Evolutionary conservation across 129 eudicot species (phyloP), one percentile per base, ranked within the genome.

Genomic region (Heracleum sosnowskyi): DNA sequence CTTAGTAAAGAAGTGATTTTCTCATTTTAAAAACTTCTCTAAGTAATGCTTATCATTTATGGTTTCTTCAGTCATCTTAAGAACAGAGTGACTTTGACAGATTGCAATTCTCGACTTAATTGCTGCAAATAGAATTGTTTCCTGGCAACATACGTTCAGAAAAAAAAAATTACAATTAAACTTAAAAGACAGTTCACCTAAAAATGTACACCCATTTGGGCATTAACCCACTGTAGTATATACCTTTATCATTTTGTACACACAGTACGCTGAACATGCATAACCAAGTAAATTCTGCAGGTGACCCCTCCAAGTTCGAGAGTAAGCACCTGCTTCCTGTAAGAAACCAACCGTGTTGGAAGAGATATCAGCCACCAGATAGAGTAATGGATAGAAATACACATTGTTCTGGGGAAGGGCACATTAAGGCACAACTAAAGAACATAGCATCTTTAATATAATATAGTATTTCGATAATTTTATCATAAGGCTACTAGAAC

Each of bases 251-350:
- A 95, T 95, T 89, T 95, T 95, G 79, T 95, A 95, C 66, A 95
- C 99, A 90, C 99, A 95, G 70, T 95, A 95, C 42, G 92, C 90
- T 72, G 99, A 95, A 71, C 96, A 95, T 47, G 89, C 99, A 41
- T 95, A 95, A 69, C 99, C 99, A 69, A 95, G 87, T 75, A 95
- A 82, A 84, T 95, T 95, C 87, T 95, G 99, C 89, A 95, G 42
- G 85, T 95, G 99, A 79, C 99, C 99, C 87, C 84, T 92, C 99
- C 99, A 95, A 57, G 97, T 95, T 83, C 96, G 88, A 79, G 99
- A 95, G 84, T 87, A 95, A 82, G 97, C 95, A 80, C 97, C 99
- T 79, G 99, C 99, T 86, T 92, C 99, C 99, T 95, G 89, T 44
- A 79, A 79, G 20, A 15, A 71, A 79, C 73, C 70, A 53, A 73